Percentiles rank a stretch among this genome's conserved stretches.
Conservation (phyloP, 2,329 filamentous ascomycete genomes). For the Penicillium brasilianum region DNA sequence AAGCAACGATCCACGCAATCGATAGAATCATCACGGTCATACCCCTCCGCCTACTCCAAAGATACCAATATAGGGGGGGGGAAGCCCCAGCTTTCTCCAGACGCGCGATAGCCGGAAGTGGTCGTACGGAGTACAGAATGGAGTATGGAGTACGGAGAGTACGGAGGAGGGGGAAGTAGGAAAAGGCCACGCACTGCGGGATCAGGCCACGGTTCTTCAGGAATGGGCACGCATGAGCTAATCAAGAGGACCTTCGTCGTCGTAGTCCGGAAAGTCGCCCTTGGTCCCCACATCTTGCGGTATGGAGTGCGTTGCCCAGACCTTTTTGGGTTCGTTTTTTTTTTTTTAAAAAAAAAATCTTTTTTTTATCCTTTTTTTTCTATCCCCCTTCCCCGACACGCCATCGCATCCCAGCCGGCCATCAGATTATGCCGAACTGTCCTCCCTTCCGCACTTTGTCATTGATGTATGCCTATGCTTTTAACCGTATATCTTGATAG, state of each 20-base stretch:
- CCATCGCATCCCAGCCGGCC: not conserved
- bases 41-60: conserved; percentile 3
- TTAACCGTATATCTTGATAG: not conserved
- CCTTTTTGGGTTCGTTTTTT: conserved; percentile 14
- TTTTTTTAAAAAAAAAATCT: not conserved
- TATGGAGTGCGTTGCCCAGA: conserved; percentile 10
- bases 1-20: not conserved
- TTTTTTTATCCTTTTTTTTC: not conserved
- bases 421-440: not conserved
- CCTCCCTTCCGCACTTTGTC: not conserved
- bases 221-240: conserved; percentile 13
- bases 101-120: conserved; percentile 31
- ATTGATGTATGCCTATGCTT: not conserved
- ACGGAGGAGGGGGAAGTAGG: not conserved
- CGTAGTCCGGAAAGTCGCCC: conserved; percentile 19
- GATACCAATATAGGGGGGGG: conserved; percentile 6
- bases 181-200: conserved; percentile 28
- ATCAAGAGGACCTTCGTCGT: conserved; percentile 24
- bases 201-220: conserved; percentile 32
- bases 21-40: not conserved
- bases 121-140: not conserved
- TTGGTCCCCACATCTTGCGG: conserved; percentile 25
- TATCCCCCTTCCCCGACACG: not conserved
- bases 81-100: conserved; percentile 21
- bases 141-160: not conserved